Evolutionary conservation across 495 filamentous ascomycete species (phyloP), one percentile per base, ranked within the genome.

Genomic region (Paragyromitra xinjiangensis): DNA sequence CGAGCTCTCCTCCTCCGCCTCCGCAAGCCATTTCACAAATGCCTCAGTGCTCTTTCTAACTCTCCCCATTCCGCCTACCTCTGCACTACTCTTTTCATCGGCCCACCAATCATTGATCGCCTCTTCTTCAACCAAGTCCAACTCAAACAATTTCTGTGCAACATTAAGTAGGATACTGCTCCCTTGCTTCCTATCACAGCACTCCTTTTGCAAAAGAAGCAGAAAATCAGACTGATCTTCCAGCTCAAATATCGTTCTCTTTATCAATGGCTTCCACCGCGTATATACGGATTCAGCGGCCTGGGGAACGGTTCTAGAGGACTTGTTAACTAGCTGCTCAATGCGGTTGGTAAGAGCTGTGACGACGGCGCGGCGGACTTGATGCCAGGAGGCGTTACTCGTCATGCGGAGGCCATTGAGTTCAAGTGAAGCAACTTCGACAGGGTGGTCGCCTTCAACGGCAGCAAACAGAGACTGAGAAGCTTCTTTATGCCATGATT

Each of bases 71-170:
- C 88, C 87, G 40, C 92, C 91, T 7, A 84, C 88, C 68, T 86
- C 87, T 39, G 77, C 67, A 40, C 85, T 88, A 7, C 89, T 89
- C 78, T 89, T 87, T 73, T 86, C 86, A 83, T 95, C 89, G 22
- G 85, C 87, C 95, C 94, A 98, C 95, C 95, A 99, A 71, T 88
- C 88, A 81, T 94, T 85, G 56, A 95, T 91, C 0, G 91, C 94
- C 50, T 97, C 95, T 82, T 97, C 93, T 82, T 97, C 94, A 0
- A 98, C 83, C 6, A 98, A 86, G 75, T 98, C 95, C 66, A 91
- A 83, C 69, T 92, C 90, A 82, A 97, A 96, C 68, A 97, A 85
- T 82, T 92, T 90, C 85, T 95, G 94, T 40, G 91, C 86, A 73
- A 92, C 85, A 55, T 90, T 92, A 6, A 95, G 86, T 2, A 98